A percentile compares a stretch with the other conserved stretches of the same genome.
phyloP scores from a whole-genome alignment of 768 basidiomycete species.

The Lentinula guzmanii region DNA sequence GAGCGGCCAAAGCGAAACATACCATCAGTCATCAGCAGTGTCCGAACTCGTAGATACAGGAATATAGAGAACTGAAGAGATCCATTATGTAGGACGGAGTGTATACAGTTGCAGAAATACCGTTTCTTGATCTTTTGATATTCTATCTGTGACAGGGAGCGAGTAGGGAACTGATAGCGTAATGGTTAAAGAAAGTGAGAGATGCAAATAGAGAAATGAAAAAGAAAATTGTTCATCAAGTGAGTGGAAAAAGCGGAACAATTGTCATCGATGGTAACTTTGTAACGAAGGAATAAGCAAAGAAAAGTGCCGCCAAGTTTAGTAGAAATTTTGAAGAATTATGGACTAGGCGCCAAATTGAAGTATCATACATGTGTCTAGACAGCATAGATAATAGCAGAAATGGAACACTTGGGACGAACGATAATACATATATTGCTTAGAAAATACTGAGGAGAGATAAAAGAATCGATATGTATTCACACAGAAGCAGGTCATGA shows the following conservation, averaged over 20 bases:
- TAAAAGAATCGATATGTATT: not conserved
- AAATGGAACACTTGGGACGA: not conserved
- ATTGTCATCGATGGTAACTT: not conserved
- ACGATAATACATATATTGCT: not conserved
- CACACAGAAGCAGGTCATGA: not conserved
- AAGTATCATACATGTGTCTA: constrained; percentile 1
- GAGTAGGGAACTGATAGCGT: not conserved
- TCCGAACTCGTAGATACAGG: too few species aligned
- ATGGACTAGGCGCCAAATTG: not conserved
- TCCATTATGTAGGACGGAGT: not conserved
- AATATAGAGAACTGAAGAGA: not conserved
- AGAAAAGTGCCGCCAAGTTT: not conserved
- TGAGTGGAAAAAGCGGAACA: not conserved
- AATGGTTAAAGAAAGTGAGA: not conserved
- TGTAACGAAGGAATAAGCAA: not conserved
- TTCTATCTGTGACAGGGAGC: not conserved
- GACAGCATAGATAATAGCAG: not conserved
- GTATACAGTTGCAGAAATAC: too few species aligned
- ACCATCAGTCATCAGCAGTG: not conserved
- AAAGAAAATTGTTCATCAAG: not conserved
- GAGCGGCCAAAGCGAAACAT: not conserved
- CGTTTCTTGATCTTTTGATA: too few species aligned
- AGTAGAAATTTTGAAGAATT: not conserved
- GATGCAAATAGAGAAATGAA: not conserved
- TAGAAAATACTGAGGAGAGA: not conserved